A percentile compares a stretch with the other conserved stretches of the same genome.
phyloP scores from a whole-genome alignment of 2,329 filamentous ascomycete species.

The Aureobasidium namibiae region DNA sequence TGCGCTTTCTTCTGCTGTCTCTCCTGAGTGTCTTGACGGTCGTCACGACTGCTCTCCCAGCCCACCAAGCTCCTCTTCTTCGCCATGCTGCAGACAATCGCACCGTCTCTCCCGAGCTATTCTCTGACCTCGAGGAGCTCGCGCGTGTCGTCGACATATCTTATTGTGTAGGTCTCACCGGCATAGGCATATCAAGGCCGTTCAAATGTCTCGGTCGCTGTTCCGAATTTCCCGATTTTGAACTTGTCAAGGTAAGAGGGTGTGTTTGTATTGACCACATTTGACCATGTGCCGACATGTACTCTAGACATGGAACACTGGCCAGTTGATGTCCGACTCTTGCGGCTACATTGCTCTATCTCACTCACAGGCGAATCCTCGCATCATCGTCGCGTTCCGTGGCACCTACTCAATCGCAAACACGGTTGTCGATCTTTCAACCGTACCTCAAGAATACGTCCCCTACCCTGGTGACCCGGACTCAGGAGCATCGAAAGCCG shows the following conservation, averaged over 20 bases:
- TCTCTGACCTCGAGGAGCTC: constrained; percentile 74
- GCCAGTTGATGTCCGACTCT: constrained; percentile 75
- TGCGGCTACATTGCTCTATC: constrained; percentile 93
- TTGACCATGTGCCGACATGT: constrained; percentile 7
- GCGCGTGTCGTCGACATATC: constrained; percentile 89
- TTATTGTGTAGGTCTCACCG: constrained; percentile 83
- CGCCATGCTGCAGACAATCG: constrained; percentile 25
- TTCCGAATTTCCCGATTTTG: constrained; percentile 69
- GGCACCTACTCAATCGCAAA: constrained; percentile 93
- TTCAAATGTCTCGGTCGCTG: constrained; percentile 83
- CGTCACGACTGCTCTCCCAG: constrained; percentile 16
- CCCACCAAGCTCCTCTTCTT: constrained; percentile 25
- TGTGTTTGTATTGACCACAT: not conserved
- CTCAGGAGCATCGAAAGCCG: constrained; percentile 16
- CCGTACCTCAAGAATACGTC: constrained; percentile 79
- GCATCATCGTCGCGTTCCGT: constrained; percentile 81
- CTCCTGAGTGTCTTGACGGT: constrained; percentile 13
- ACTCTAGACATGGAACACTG: constrained; percentile 77
- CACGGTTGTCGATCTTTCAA: constrained; percentile 82
- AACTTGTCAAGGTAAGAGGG: constrained; percentile 54
- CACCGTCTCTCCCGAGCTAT: constrained; percentile 55
- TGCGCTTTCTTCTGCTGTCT: constrained; percentile 12
- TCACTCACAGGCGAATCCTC: constrained; percentile 49
- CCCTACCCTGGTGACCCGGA: constrained; percentile 62
- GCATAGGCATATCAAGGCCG: constrained; percentile 72